phyloP scores from a whole-genome alignment of 2,329 filamentous ascomycete genomes.

The Triangularia setosa region DNA sequence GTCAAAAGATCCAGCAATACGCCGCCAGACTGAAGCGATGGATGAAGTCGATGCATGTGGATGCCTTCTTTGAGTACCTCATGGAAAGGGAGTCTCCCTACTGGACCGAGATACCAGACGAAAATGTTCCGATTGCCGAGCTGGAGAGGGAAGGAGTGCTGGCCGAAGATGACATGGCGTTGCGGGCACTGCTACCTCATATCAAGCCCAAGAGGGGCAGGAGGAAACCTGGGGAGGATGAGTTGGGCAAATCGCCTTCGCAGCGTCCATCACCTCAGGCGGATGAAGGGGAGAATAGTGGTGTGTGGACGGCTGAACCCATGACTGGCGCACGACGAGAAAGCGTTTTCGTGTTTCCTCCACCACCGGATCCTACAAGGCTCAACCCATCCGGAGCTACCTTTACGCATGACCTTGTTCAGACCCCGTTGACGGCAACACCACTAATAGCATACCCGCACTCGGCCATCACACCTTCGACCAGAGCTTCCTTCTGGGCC shows the following conservation, averaged over 20 bases:
- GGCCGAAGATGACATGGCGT: constrained; percentile 81
- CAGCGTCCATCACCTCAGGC: constrained; percentile 52
- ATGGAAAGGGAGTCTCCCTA: constrained; percentile 74
- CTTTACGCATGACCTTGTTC: constrained; percentile 49
- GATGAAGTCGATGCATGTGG: constrained; percentile 96
- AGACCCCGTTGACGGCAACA: constrained; percentile 64
- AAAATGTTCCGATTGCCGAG: constrained; percentile 58
- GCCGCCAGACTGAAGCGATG: constrained; percentile 89
- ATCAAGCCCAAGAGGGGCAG: constrained; percentile 60
- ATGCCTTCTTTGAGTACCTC: constrained; percentile 91
- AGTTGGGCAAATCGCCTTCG: constrained; percentile 44
- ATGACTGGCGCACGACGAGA: constrained; percentile 30
- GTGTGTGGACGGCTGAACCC: constrained; percentile 48
- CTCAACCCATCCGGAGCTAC: constrained; percentile 36
- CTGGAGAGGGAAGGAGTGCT: constrained; percentile 75
- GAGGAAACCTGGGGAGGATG: constrained; percentile 61
- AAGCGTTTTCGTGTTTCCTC: constrained; percentile 36
- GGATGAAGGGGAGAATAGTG: constrained; percentile 47
- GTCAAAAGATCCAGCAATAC: constrained; percentile 93
- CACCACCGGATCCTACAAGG: constrained; percentile 35
- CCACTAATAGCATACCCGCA: constrained; percentile 69
- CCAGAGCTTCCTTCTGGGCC: constrained; percentile 51
- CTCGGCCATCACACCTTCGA: constrained; percentile 69
- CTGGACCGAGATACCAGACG: constrained; percentile 69
- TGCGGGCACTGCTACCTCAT: constrained; percentile 78